Percentiles rank a stretch among this genome's conserved stretches.
Evolutionary conservation across 1,139 yeast genomes (phyloP).

Genomic region (Tardiomyces digboiensis): DNA sequence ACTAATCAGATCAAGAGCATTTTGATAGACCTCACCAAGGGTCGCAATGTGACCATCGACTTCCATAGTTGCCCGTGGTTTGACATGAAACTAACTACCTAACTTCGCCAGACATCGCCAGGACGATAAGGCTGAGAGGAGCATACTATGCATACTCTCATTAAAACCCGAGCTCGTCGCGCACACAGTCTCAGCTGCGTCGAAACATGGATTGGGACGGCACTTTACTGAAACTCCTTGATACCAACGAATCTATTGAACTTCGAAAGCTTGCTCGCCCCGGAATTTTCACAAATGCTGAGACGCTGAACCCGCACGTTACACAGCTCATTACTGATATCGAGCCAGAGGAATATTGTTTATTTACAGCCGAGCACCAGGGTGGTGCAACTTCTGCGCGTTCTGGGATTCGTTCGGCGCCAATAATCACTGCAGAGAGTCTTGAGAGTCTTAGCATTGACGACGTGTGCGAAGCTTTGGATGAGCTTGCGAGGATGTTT

Average conservation of each 20-base stretch:
- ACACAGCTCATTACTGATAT: constrained; percentile 55
- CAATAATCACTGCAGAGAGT: constrained; percentile 3
- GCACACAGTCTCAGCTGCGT: too few relatives aligned
- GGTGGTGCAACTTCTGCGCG: constrained; percentile 6
- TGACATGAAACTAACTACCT: neutral
- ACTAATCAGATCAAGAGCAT: constrained; percentile 14
- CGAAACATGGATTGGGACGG: constrained; percentile 11
- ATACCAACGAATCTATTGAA: constrained; percentile 22
- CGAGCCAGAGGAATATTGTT: constrained; percentile 40
- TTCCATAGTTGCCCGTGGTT: constrained; percentile 2
- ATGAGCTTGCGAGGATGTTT: constrained; percentile 20
- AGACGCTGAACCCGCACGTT: constrained; percentile 44
- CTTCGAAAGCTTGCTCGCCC: constrained; percentile 39
- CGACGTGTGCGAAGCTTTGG: constrained; percentile 23
- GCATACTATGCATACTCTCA: too few relatives aligned
- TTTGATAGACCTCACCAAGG: constrained; percentile 12
- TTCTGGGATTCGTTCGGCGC: constrained; percentile 4
- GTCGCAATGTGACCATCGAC: constrained; percentile 4
- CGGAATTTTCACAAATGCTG: constrained; percentile 58
- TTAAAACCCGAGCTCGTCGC: too few relatives aligned
- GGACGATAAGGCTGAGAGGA: neutral
- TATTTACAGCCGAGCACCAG: constrained; percentile 29
- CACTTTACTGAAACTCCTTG: constrained; percentile 16
- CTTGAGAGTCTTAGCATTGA: constrained; percentile 18
- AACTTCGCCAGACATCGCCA: neutral